Conservation (phyloP, 2,329 filamentous ascomycete genomes). For the Zalaria obscura region DNA sequence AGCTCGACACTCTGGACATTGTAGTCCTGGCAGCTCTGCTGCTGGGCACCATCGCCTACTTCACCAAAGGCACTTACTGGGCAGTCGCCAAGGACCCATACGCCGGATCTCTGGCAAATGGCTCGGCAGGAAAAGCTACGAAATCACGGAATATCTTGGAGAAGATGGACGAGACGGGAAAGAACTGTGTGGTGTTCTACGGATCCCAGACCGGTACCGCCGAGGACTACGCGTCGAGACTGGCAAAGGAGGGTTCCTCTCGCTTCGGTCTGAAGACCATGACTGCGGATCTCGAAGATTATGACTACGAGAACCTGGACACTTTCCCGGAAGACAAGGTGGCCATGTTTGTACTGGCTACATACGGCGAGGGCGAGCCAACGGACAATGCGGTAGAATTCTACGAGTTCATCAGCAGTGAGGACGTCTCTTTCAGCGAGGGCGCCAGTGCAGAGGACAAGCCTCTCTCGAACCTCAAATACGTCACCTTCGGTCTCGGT, state of each 20-base stretch:
- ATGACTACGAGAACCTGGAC: constrained; percentile 91
- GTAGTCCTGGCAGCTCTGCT: constrained; percentile 78
- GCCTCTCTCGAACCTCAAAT: constrained; percentile 72
- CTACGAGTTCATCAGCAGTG: constrained; percentile 83
- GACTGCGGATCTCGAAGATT: constrained; percentile 95
- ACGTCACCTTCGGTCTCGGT: constrained; percentile 50
- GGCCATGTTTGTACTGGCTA: constrained; percentile 88
- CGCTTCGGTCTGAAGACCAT: constrained; percentile 94
- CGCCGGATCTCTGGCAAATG: constrained; percentile 56
- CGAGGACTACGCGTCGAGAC: constrained; percentile 90
- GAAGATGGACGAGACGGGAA: constrained; percentile 88
- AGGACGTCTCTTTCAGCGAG: constrained; percentile 70
- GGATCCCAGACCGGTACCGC: constrained; percentile 97
- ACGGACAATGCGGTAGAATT: constrained; percentile 99
- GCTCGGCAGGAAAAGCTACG: constrained; percentile 54
- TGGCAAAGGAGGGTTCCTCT: constrained; percentile 95
- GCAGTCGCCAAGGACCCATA: constrained; percentile 80
- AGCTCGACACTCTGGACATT: constrained; percentile 91
- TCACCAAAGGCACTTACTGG: constrained; percentile 96
- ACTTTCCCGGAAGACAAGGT: constrained; percentile 78
- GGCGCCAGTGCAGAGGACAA: constrained; percentile 47
- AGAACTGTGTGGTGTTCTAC: constrained; percentile 98
- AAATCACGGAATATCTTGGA: constrained; percentile 87
- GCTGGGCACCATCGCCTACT: constrained; percentile 81
- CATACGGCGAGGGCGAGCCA: constrained; percentile 95